Percentiles rank a stretch among this genome's conserved stretches.
Conservation (phyloP, 2,329 filamentous ascomycete species). For the Verticillium longisporum region DNA sequence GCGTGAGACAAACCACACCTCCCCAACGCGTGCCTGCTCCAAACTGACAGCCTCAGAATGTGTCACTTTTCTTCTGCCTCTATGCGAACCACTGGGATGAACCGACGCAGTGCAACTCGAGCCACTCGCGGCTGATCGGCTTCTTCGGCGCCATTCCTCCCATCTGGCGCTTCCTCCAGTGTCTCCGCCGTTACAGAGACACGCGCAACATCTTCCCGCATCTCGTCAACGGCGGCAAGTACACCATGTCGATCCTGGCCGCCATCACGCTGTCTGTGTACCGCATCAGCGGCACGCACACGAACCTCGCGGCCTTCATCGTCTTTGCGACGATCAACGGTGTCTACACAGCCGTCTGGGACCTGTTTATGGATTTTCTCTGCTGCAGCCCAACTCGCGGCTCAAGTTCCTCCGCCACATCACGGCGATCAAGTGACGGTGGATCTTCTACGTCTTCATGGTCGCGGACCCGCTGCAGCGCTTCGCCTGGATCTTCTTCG, state of each 20-base stretch:
- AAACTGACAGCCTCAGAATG: constrained; percentile 50
- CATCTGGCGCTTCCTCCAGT: constrained; percentile 88
- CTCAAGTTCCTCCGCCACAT: constrained; percentile 67
- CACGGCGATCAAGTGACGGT: constrained; percentile 69
- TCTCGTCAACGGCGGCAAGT: constrained; percentile 88
- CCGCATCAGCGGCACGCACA: constrained; percentile 57
- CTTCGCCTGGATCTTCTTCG: constrained; percentile 93
- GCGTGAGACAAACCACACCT: constrained; percentile 47
- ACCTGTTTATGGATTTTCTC: constrained; percentile 94
- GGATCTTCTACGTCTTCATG: constrained; percentile 86
- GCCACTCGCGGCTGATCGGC: constrained; percentile 72
- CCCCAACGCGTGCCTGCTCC: not conserved
- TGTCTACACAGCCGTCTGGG: constrained; percentile 85
- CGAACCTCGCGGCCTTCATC: constrained; percentile 66
- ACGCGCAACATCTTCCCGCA: constrained; percentile 87
- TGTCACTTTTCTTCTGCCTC: constrained; percentile 90
- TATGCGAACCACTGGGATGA: constrained; percentile 74
- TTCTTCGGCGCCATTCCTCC: constrained; percentile 80
- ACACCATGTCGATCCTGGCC: constrained; percentile 73
- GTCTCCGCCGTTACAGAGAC: constrained; percentile 80
- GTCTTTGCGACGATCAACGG: constrained; percentile 73
- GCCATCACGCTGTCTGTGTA: constrained; percentile 77
- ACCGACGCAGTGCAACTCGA: constrained; percentile 76
- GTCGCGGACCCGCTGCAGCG: constrained; percentile 74
- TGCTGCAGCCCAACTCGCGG: constrained; percentile 70